Evolutionary conservation across 768 basidiomycete species (phyloP).

Genomic region (Rossbeevera mucosa): DNA sequence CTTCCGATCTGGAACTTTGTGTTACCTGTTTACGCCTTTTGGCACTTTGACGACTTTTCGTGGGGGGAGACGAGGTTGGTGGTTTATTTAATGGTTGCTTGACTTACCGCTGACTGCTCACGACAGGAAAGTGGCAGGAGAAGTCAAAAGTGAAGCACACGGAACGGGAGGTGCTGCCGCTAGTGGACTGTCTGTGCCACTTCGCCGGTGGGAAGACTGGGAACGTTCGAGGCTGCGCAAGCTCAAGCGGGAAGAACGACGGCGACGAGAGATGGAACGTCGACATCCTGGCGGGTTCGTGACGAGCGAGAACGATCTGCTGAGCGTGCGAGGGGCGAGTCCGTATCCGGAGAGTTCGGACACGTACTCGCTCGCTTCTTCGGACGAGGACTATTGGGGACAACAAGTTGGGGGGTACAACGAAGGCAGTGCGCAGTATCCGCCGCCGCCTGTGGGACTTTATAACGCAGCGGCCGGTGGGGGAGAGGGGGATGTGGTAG

Average conservation of each 20-base stretch:
- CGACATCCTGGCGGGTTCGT: constrained; percentile 65
- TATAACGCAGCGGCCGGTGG: constrained; percentile 35
- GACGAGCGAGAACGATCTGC: constrained; percentile 56
- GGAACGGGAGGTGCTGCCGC: constrained; percentile 54
- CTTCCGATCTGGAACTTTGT: constrained; percentile 96
- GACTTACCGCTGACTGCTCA: constrained; percentile 9
- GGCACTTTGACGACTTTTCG: constrained; percentile 99
- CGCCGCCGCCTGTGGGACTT: constrained; percentile 81
- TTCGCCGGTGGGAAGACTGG: constrained; percentile 99
- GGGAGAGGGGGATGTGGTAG: constrained; percentile 42
- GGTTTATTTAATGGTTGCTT: neutral
- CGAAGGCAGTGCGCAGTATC: constrained; percentile 72
- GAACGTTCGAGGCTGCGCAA: constrained; percentile 93
- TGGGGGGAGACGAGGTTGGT: constrained; percentile 96
- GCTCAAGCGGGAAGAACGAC: constrained; percentile 78
- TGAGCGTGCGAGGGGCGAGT: constrained; percentile 54
- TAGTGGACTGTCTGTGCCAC: constrained; percentile 64
- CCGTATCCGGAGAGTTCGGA: constrained; percentile 76
- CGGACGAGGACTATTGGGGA: constrained; percentile 96
- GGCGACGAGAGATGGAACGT: constrained; percentile 78
- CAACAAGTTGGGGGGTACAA: constrained; percentile 94
- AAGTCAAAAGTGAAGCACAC: constrained; percentile 75
- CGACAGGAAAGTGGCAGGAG: constrained; percentile 89
- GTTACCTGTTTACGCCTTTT: constrained; percentile 92
- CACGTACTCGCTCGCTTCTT: constrained; percentile 72